These are phyloP conservation scores for Viridothelium virens DNA, from an alignment of 495 filamentous ascomycete genomes.

Conservation along the genomic window DNA sequence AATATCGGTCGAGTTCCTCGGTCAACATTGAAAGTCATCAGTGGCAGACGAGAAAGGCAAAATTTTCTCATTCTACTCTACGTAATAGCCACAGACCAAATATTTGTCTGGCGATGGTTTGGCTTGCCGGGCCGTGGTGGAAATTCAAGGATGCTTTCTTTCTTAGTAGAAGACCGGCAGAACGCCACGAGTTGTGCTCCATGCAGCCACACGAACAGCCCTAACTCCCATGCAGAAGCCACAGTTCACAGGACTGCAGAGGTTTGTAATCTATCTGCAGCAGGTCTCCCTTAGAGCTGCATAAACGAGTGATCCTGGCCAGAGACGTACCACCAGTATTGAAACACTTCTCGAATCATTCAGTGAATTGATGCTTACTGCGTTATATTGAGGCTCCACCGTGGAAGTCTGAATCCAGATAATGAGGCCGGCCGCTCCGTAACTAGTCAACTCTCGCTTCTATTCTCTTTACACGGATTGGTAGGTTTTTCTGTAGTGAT, in stretches of 20 bases:
- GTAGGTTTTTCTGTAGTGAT: too few relatives aligned
- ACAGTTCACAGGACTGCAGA: background rate
- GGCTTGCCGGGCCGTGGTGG: background rate
- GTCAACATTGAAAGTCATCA: background rate
- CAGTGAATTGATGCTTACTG: background rate
- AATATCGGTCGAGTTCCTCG: background rate
- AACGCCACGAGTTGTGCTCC: background rate
- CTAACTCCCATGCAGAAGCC: background rate
- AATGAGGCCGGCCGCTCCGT: background rate
- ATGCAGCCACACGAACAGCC: conserved; percentile 5
- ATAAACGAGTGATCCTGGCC: background rate
- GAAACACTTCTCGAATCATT: background rate
- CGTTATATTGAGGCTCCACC: background rate
- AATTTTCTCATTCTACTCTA: background rate
- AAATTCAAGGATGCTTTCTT: conserved; percentile 1
- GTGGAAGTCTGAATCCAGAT: background rate
- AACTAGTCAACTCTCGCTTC: too few relatives aligned
- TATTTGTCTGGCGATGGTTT: background rate
- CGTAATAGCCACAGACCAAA: background rate
- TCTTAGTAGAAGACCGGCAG: too few relatives aligned
- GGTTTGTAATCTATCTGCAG: background rate
- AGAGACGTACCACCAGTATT: background rate
- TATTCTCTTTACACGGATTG: too few relatives aligned
- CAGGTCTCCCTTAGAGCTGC: background rate
- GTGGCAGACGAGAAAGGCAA: background rate